Conservation (phyloP, 2,329 filamentous ascomycete genomes). For the Colletotrichum noveboracense region DNA sequence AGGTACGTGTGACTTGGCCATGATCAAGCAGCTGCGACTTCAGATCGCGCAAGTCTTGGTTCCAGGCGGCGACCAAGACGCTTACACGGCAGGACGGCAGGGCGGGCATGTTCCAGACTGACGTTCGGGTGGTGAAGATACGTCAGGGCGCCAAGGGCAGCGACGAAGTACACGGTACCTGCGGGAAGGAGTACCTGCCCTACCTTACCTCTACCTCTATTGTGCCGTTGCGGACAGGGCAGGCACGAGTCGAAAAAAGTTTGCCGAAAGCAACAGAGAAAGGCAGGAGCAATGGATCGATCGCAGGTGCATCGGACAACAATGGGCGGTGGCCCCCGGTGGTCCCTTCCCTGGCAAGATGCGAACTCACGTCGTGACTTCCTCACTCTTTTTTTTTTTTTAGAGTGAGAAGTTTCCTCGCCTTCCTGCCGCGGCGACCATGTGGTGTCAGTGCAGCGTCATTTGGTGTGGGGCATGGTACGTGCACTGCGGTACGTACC, state of each 20-base stretch:
- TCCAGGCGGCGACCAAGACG: neutral
- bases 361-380: neutral
- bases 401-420: neutral
- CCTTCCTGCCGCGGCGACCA: neutral
- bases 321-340: neutral
- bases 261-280: neutral
- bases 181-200: neutral
- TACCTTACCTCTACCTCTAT: neutral
- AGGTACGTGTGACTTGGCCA: slow-evolving; percentile 4
- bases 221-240: neutral
- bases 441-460: slow-evolving; percentile 17
- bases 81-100: neutral
- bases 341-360: neutral
- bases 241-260: neutral
- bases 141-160: neutral
- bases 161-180: neutral
- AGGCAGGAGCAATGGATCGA: neutral
- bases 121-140: neutral
- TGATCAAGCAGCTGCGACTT: neutral
- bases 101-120: neutral
- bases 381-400: neutral
- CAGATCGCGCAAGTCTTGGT: neutral
- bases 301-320: neutral
- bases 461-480: slow-evolving; percentile 5
- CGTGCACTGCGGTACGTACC: neutral